Base-by-base conservation (phyloP, 345 rosid species). In the Lumnitzera littorea region DNA sequence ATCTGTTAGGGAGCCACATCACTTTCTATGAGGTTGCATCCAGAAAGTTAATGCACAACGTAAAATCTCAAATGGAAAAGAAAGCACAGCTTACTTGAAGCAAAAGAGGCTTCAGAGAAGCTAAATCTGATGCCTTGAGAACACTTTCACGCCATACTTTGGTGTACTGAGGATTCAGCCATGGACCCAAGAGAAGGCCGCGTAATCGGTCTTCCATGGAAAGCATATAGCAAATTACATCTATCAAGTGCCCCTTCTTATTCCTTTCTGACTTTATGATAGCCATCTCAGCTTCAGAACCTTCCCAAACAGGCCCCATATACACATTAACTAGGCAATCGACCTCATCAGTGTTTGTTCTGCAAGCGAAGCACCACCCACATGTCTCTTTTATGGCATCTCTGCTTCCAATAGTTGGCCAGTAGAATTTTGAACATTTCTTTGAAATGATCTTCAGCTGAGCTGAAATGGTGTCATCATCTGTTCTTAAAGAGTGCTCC, bases 311-410 rank as follows among this genome's bases (percentile, higher is more conserved):
- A 57, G 70, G 68, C 72, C 88, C 80, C 16, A 63, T 75, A 68
- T 78, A 67, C 78, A 76, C 60, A 73, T 84, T 80, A 65, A 87
- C 81, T 75, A 94, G 80, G 72, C 99, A 94, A 70, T 76, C 84
- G 20, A 64, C 55, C 48, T 77, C 96, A 43, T 81, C 87, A 14
- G 65, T 60, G 12, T 80, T 63, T 59, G 49, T 70, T 77, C 79
- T 76, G 80, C 99, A 94, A 63, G 80, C 64, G 78, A 77, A 80
- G 80, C 99, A 94, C 99, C 99, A 94, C 50, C 99, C 99, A 75
- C 99, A 94, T 61, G 74, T 86, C 77, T 90, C 99, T 71, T 72
- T 90, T 77, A 62, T 79, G 3, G 67, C 67, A 71, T 73, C 81
- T 47, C 60, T 58, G 54, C 68, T 74, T 29, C 68, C 71, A 46